phyloP scores from a whole-genome alignment of 2,329 filamentous ascomycete species.

The Botrytis aclada region DNA sequence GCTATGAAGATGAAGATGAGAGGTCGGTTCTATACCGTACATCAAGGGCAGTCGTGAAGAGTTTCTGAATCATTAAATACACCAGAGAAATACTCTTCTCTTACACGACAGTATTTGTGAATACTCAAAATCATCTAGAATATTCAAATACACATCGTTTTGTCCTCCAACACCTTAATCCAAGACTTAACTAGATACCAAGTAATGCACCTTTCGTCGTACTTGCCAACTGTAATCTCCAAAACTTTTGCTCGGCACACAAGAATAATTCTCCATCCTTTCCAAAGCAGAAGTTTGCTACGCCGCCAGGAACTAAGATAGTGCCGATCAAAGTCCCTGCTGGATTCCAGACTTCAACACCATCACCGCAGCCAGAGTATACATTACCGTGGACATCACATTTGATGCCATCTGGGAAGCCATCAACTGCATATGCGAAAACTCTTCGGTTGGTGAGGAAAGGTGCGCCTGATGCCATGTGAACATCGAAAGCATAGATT shows the following conservation, averaged over 20 bases:
- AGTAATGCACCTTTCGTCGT: constrained; percentile 26
- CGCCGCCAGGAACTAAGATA: constrained; percentile 32
- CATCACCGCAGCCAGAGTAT: constrained; percentile 54
- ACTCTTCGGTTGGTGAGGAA: constrained; percentile 36
- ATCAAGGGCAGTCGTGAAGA: background rate
- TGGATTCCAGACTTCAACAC: constrained; percentile 52
- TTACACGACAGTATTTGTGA: background rate
- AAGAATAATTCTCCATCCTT: constrained; percentile 33
- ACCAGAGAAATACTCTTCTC: background rate
- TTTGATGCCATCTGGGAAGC: constrained; percentile 59
- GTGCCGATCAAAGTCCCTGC: constrained; percentile 53
- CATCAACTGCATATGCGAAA: constrained; percentile 54
- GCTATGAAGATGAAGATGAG: background rate
- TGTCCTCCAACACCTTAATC: background rate
- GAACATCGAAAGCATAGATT: constrained; percentile 30
- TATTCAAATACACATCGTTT: background rate
- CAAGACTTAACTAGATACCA: background rate
- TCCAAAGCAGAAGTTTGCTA: constrained; percentile 37
- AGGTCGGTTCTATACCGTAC: no score
- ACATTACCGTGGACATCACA: constrained; percentile 53
- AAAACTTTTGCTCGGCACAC: constrained; percentile 32
- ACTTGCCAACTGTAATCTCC: constrained; percentile 27
- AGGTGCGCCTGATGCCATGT: constrained; percentile 20
- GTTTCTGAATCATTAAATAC: background rate
- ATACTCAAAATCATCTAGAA: background rate